Evolutionary conservation across 2,329 filamentous ascomycete species (phyloP).

Genomic region (Colletotrichum spaethianum): DNA sequence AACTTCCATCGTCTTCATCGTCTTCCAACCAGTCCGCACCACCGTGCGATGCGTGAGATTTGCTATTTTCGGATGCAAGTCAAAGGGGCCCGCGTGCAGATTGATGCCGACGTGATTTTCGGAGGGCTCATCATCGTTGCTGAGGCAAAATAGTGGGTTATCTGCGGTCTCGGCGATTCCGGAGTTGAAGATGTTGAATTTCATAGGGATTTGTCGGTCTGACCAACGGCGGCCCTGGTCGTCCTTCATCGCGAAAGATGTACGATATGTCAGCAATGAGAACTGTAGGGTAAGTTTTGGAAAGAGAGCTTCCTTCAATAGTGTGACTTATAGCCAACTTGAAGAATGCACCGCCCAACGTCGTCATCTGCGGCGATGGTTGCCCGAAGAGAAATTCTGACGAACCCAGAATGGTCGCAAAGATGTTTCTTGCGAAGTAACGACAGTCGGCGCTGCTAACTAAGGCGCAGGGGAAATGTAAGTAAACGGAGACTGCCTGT

Average conservation of each 20-base stretch:
- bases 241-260: not conserved
- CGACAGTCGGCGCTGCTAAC: not conserved
- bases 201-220: not conserved
- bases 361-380: not conserved
- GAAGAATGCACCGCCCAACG: too few relatives aligned
- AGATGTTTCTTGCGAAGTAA: not conserved
- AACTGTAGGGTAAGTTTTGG: not conserved
- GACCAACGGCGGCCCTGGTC: not conserved
- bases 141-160: constrained; percentile 7
- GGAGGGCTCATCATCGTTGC: constrained; percentile 14
- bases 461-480: not conserved
- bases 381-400: not conserved
- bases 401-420: not conserved
- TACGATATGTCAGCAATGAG: not conserved
- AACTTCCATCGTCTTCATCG: constrained; percentile 9
- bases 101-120: constrained; percentile 11
- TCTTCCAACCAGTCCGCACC: constrained; percentile 9
- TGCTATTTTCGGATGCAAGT: constrained; percentile 3
- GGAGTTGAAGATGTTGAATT: constrained; percentile 6
- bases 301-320: not conserved
- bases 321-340: too few relatives aligned
- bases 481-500: too few relatives aligned
- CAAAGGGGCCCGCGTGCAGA: constrained; percentile 13
- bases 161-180: constrained; percentile 7
- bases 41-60: constrained; percentile 9